Percentiles rank a stretch among this genome's conserved stretches.
These are phyloP conservation scores for Cordyceps javanica DNA, from an alignment of 2,329 filamentous ascomycete genomes.

Conservation along the genomic window DNA sequence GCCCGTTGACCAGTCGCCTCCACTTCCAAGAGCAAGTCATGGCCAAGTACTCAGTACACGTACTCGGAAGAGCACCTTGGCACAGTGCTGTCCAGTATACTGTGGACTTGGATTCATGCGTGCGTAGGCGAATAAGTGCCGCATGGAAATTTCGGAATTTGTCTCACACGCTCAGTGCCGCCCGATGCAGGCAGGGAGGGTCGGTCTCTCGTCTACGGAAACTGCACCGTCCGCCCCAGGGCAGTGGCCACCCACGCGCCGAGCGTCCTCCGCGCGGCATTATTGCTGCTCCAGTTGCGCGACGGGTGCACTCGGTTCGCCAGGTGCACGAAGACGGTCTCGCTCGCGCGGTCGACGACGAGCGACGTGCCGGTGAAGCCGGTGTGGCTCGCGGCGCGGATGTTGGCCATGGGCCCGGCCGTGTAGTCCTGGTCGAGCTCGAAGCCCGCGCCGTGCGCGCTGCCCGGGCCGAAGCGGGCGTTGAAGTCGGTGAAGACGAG, in stretches of 20 bases:
- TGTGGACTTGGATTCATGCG: too few species aligned
- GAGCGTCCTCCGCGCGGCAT: constrained; percentile 20
- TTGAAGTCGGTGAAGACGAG: constrained; percentile 29
- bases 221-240: constrained; percentile 15
- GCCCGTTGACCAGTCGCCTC: too few species aligned
- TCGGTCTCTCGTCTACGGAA: too few species aligned
- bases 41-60: too few species aligned
- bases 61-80: too few species aligned
- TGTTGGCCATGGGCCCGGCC: constrained; percentile 22
- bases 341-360: constrained; percentile 19
- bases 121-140: too few species aligned
- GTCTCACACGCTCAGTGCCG: too few species aligned
- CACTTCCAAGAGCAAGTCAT: too few species aligned
- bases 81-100: too few species aligned
- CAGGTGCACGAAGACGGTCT: constrained; percentile 18
- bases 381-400: constrained; percentile 20
- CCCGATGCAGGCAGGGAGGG: too few species aligned
- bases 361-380: constrained; percentile 21
- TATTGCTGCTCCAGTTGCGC: constrained; percentile 25
- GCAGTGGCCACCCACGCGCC: constrained; percentile 17
- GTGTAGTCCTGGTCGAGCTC: constrained; percentile 28
- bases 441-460: constrained; percentile 26
- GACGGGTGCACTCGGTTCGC: constrained; percentile 21
- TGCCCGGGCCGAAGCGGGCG: constrained; percentile 19
- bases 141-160: too few species aligned